Conservation (phyloP, 495 filamentous ascomycete species). For the Talaromyces thailandensis region DNA sequence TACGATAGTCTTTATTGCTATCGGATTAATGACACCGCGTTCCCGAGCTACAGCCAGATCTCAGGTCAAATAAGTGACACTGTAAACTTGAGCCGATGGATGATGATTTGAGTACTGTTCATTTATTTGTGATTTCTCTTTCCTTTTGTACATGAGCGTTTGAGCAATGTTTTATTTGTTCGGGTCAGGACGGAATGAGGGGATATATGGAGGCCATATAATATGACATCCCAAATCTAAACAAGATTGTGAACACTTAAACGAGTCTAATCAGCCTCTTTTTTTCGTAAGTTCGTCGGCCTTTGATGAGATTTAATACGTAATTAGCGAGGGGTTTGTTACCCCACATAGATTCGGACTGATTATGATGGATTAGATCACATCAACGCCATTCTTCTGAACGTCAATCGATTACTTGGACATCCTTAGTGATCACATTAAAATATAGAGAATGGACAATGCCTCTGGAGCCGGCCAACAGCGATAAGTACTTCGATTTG, state of each 20-base stretch:
- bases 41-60: background rate
- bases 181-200: background rate
- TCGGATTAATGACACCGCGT: constrained; percentile 14
- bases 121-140: background rate
- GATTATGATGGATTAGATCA: background rate
- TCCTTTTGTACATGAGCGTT: background rate
- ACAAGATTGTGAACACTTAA: background rate
- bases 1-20: constrained; percentile 14
- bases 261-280: background rate
- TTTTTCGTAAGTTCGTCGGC: background rate
- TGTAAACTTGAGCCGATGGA: background rate
- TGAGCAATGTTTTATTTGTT: background rate
- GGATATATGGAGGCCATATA: background rate
- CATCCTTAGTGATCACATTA: background rate
- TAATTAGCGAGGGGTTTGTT: background rate
- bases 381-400: background rate
- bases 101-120: background rate
- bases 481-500: constrained; percentile 41
- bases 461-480: background rate
- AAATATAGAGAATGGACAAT: background rate
- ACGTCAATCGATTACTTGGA: background rate
- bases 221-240: background rate
- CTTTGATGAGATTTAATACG: background rate
- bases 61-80: background rate
- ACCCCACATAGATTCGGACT: background rate